Evolutionary conservation across 495 filamentous ascomycete species (phyloP).

Genomic region (Viridothelium virens): DNA sequence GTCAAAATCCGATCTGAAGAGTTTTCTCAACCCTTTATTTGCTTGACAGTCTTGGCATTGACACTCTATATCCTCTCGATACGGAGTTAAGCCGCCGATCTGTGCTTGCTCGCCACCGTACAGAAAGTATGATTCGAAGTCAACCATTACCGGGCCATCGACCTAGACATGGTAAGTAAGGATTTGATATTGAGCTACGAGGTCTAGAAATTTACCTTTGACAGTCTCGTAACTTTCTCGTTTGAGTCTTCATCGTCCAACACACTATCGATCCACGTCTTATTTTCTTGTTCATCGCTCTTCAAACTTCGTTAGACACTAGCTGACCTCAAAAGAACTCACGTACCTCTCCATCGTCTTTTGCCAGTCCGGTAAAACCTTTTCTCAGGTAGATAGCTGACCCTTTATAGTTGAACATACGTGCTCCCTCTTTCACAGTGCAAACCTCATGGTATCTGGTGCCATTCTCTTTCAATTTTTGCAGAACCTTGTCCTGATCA

Average conservation of each 20-base stretch:
- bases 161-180: no score
- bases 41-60: slow-evolving; percentile 13
- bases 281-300: no score
- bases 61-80: slow-evolving; percentile 9
- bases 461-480: slow-evolving; percentile 10
- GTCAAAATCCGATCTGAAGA: slow-evolving; percentile 7
- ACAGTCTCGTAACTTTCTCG: no score
- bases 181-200: no score
- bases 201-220: no score
- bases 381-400: slow-evolving; percentile 7
- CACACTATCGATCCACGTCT: not conserved
- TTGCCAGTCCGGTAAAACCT: no score
- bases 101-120: slow-evolving; percentile 11
- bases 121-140: slow-evolving; percentile 20
- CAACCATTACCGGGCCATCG: slow-evolving; percentile 23
- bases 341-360: no score
- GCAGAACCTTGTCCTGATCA: not conserved
- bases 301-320: no score
- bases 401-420: slow-evolving; percentile 22
- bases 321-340: no score
- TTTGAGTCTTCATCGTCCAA: no score
- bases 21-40: slow-evolving; percentile 12
- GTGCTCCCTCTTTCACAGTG: slow-evolving; percentile 4
- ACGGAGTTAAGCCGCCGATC: slow-evolving; percentile 5
- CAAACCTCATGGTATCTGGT: slow-evolving; percentile 13